A percentile compares a stretch with the other conserved stretches of the same genome.
Conservation (phyloP, 2,329 filamentous ascomycete genomes). For the Ascomycota sp. region DNA sequence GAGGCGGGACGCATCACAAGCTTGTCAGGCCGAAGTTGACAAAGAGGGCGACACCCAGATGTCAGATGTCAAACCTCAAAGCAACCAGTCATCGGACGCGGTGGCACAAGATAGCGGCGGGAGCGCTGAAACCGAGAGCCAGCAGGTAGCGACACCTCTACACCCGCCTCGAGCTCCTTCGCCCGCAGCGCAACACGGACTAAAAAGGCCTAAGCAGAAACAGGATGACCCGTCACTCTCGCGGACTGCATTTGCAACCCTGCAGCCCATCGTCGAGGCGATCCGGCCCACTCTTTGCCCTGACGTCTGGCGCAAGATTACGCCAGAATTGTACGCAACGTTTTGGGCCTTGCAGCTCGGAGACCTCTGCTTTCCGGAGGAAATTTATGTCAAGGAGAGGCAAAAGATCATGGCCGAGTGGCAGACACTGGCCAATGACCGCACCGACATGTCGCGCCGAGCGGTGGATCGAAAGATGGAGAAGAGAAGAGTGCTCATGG, state of each 20-base stretch:
- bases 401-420: conserved; percentile 47
- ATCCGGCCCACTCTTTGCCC: conserved; percentile 41
- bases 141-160: conserved; percentile 11
- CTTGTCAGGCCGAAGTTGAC: conserved; percentile 16
- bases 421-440: conserved; percentile 45
- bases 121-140: conserved; percentile 10
- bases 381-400: conserved; percentile 61
- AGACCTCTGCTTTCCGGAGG: conserved; percentile 57
- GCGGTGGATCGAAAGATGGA: conserved; percentile 42
- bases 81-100: conserved; percentile 8
- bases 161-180: conserved; percentile 1
- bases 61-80: conserved; percentile 14
- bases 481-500: conserved; percentile 47
- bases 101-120: conserved; percentile 9
- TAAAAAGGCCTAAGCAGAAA: conserved; percentile 12
- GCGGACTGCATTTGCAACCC: conserved; percentile 11
- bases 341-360: conserved; percentile 84
- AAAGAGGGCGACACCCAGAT: conserved; percentile 38
- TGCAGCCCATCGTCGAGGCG: conserved; percentile 53
- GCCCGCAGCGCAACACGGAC: conserved; percentile 2
- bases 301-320: conserved; percentile 49
- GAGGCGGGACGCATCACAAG: conserved; percentile 9
- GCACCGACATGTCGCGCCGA: conserved; percentile 49
- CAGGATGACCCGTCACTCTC: conserved; percentile 13
- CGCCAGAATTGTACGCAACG: conserved; percentile 62